Evolutionary conservation across 768 basidiomycete genomes (phyloP).

Genomic region (Filobasidium floriforme): DNA sequence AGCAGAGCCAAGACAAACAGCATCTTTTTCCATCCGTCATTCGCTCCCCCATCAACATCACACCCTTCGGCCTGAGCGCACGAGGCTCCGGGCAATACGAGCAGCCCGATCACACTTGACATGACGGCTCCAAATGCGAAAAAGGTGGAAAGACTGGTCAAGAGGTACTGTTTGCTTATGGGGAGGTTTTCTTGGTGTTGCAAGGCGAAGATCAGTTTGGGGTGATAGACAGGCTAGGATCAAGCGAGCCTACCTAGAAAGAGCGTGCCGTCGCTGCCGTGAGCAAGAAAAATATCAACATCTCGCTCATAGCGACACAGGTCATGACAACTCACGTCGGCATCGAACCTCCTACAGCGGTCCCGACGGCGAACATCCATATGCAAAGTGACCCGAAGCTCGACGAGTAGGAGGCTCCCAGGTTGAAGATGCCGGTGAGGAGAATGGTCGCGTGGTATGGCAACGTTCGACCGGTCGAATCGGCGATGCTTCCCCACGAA

Average conservation of each 20-base stretch:
- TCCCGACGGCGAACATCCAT: constrained; percentile 77
- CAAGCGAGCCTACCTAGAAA: constrained; percentile 25
- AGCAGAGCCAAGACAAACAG: constrained; percentile 68
- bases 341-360: constrained; percentile 69
- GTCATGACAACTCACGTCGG: neutral
- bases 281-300: constrained; percentile 1
- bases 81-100: constrained; percentile 62
- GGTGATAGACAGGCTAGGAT: no score
- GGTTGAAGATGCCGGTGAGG: constrained; percentile 80
- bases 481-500: constrained; percentile 82
- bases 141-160: constrained; percentile 87
- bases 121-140: constrained; percentile 89
- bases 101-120: constrained; percentile 67
- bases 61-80: constrained; percentile 49
- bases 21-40: constrained; percentile 84
- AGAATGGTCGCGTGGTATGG: constrained; percentile 91
- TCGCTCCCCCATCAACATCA: constrained; percentile 56
- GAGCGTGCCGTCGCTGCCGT: constrained; percentile 65
- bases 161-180: constrained; percentile 78
- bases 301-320: neutral
- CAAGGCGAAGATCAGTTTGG: neutral
- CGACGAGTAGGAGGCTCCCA: constrained; percentile 54
- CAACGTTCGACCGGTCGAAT: constrained; percentile 74
- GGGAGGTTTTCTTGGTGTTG: constrained; percentile 68
- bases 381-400: constrained; percentile 58